Evolutionary conservation across 164 flowering plant species (phyloP).

Genomic region (Warburgia ugandensis): DNA sequence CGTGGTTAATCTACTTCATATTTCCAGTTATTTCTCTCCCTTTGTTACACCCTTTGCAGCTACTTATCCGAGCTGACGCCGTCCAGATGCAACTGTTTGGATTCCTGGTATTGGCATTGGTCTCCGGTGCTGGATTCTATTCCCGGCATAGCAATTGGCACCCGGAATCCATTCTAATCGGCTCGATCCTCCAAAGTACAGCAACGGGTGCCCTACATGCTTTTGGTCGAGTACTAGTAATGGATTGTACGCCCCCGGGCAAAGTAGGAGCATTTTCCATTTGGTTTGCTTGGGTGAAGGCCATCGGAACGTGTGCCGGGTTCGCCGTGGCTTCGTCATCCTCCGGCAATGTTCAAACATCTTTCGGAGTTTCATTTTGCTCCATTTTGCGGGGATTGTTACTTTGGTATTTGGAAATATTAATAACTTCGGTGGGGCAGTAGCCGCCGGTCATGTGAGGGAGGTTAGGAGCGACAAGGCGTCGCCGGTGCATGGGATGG

Average conservation of each 20-base stretch:
- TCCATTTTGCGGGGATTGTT: conserved; percentile 22
- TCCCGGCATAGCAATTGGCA: conserved; percentile 28
- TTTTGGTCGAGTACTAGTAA: conserved; percentile 40
- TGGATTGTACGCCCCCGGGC: conserved; percentile 52
- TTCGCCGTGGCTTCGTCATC: conserved; percentile 35
- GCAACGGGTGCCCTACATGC: conserved; percentile 45
- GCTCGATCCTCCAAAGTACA: conserved; percentile 40
- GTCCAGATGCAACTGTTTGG: conserved; percentile 54
- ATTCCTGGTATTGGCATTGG: conserved; percentile 24
- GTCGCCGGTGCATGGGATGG: conserved; percentile 17
- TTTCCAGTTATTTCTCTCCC: conserved; percentile 50
- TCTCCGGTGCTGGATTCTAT: conserved; percentile 44
- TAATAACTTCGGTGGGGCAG: conserved; percentile 46
- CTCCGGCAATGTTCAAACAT: conserved; percentile 20
- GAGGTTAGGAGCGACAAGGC: conserved; percentile 19
- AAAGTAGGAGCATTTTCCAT: conserved; percentile 50
- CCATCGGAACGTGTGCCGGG: conserved; percentile 40
- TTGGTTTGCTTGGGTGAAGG: conserved; percentile 49
- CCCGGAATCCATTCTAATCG: conserved; percentile 16
- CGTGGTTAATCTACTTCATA: conserved; percentile 45
- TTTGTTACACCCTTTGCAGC: conserved; percentile 40
- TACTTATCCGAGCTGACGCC: conserved; percentile 33
- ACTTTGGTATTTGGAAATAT: conserved; percentile 47
- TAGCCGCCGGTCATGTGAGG: conserved; percentile 50
- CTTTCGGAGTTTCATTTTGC: conserved; percentile 36